phyloP scores from a whole-genome alignment of 345 rosid genomes.

The Noccaea caerulescens region DNA sequence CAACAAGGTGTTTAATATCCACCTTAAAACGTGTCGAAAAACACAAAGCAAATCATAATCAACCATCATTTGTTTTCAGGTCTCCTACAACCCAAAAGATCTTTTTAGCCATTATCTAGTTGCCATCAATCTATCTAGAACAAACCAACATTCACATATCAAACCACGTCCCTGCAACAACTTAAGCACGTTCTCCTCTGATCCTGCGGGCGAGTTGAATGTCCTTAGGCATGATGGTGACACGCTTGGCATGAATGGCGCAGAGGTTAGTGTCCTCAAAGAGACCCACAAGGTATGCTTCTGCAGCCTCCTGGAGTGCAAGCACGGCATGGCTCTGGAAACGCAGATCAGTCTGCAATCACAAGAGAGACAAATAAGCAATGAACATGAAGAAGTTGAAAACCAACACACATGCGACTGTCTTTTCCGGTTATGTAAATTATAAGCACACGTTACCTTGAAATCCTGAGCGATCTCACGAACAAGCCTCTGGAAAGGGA shows the following conservation, averaged over 20 bases:
- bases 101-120: slow-evolving; percentile 24
- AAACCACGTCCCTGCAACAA: neutral
- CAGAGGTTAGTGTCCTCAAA: slow-evolving; percentile 93
- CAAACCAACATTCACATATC: slow-evolving; percentile 30
- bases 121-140: slow-evolving; percentile 17
- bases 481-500: slow-evolving; percentile 6
- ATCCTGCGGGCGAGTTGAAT: slow-evolving; percentile 89
- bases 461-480: slow-evolving; percentile 8
- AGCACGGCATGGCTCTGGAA: slow-evolving; percentile 93
- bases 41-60: slow-evolving; percentile 12
- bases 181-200: slow-evolving; percentile 86
- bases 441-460: neutral
- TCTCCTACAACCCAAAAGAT: slow-evolving; percentile 21
- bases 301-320: slow-evolving; percentile 95
- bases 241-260: slow-evolving; percentile 94
- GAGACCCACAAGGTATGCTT: slow-evolving; percentile 85
- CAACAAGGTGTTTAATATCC: neutral
- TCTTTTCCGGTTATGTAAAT: too few relatives aligned
- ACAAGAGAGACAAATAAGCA: neutral
- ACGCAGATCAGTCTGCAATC: slow-evolving; percentile 72
- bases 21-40: slow-evolving; percentile 8
- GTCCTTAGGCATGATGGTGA: slow-evolving; percentile 93
- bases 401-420: neutral
- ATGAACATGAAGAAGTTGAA: neutral
- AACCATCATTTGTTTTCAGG: slow-evolving; percentile 17